Evolutionary conservation across 1,139 yeast genomes (phyloP), one percentile per base, ranked within the genome.

Genomic region (Yamadazyma diddensiae): DNA sequence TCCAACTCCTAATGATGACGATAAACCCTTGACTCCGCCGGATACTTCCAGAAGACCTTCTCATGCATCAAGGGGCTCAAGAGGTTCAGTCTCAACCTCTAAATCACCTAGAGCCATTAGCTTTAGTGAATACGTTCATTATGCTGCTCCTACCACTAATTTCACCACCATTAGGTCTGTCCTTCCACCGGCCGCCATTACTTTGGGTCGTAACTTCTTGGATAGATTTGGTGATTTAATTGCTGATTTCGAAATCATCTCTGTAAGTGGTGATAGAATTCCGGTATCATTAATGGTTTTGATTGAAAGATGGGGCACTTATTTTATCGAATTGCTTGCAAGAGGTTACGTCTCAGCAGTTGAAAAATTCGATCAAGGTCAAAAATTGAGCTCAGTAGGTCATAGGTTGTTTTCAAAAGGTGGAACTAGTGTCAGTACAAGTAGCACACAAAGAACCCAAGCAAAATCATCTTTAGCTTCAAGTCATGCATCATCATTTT

Each of bases 241-340:
- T 7, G 72, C 87, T 0, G 94, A 83, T 55, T 79, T 83, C 52
- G 90, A 82, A 49, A 61, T 83, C 31, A 70, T 83, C 8, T 71
- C 85, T 1, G 65, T 73, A 12, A 83, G 77, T 47, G 90, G 90
- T 3, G 81, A 77, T 32, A 58, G 80, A 21, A 67, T 81, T 10
- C 77, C 82, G 0, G 77, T 80, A 2, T 80, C 88, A 1, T 43
- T 77, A 31, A 66, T 65, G 41, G 61, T 82, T 3, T 64, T 83
- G 33, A 63, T 82, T 43, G 82, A 79, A 46, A 64, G 92, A 49
- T 83, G 94, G 94, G 92, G 92, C 0, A 55, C 74, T 21, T 79
- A 73, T 43, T 83, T 83, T 50, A 79, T 79, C 38, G 68, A 68
- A 42, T 43, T 82, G 15, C 53, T 82, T 28, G 69, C 87, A 0